Conservation (phyloP, 352 stramenopile genomes). For the Thraustochytrium striatum region DNA sequence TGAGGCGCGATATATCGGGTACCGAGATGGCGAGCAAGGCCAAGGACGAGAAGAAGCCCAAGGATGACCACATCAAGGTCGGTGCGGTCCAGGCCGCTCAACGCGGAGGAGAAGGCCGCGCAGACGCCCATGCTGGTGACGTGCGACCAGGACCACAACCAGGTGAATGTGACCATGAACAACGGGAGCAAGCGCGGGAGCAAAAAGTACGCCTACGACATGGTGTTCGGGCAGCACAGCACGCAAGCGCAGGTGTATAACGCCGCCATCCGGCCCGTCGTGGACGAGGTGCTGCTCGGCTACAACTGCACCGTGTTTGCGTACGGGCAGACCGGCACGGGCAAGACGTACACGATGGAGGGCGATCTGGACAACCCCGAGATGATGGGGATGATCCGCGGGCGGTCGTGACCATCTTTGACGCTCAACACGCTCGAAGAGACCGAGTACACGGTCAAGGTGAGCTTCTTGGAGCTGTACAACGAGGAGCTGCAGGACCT, state of each 20-base stretch:
- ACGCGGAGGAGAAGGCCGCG: slow-evolving; percentile 72
- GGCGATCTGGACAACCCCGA: slow-evolving; percentile 80
- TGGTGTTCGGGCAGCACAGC: slow-evolving; percentile 88
- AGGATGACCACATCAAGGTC: slow-evolving; percentile 74
- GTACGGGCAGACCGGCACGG: slow-evolving; percentile 91
- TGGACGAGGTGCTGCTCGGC: slow-evolving; percentile 87
- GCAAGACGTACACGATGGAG: slow-evolving; percentile 98
- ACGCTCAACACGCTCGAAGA: slow-evolving; percentile 71
- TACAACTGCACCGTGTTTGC: slow-evolving; percentile 95
- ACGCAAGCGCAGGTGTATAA: slow-evolving; percentile 96
- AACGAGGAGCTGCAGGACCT: slow-evolving; percentile 95
- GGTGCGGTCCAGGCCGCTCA: slow-evolving; percentile 81
- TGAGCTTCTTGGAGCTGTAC: slow-evolving; percentile 97
- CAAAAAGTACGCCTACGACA: slow-evolving; percentile 84
- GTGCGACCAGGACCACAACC: slow-evolving; percentile 74
- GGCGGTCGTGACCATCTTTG: slow-evolving; percentile 87
- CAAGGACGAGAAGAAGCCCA: not conserved
- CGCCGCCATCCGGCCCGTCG: slow-evolving; percentile 80
- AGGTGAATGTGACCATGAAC: slow-evolving; percentile 74
- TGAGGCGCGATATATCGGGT: too few species aligned
- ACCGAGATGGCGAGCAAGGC: not conserved
- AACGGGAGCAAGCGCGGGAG: slow-evolving; percentile 49
- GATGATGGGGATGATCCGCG: slow-evolving; percentile 86
- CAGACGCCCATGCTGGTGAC: slow-evolving; percentile 71
- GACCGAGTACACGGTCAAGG: slow-evolving; percentile 80